Percentiles rank a stretch among this genome's conserved stretches.
Evolutionary conservation across 805 yeast genomes (phyloP).

Genomic region (Candida sakaeoensis): DNA sequence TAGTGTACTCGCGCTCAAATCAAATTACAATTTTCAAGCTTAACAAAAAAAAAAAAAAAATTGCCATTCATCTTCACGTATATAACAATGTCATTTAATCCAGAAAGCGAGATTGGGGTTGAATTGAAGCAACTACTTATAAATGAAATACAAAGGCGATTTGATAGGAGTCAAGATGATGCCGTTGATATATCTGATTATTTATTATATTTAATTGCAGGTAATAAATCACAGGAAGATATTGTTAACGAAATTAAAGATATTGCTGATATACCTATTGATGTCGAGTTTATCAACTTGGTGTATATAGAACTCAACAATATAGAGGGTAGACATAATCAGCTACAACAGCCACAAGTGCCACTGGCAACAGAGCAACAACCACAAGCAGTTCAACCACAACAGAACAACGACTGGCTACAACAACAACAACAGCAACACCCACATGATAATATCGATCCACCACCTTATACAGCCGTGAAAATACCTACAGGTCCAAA

Average conservation of each 20-base stretch:
- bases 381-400: slow-evolving; percentile 9
- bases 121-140: slow-evolving; percentile 32
- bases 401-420: slow-evolving; percentile 10
- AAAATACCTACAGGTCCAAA: slow-evolving; percentile 10
- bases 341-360: slow-evolving; percentile 5
- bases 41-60: slow-evolving; percentile 1
- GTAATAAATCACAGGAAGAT: slow-evolving; percentile 58
- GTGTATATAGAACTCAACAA: slow-evolving; percentile 56
- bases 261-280: slow-evolving; percentile 59
- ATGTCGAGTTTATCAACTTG: slow-evolving; percentile 51
- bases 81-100: slow-evolving; percentile 27
- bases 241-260: slow-evolving; percentile 58
- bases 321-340: slow-evolving; percentile 17
- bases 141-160: slow-evolving; percentile 33
- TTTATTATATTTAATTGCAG: slow-evolving; percentile 65
- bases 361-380: slow-evolving; percentile 9
- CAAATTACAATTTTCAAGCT: not conserved
- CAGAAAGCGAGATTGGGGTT: slow-evolving; percentile 37
- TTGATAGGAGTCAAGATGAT: slow-evolving; percentile 31
- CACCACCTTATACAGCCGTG: not conserved
- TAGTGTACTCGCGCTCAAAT: not conserved
- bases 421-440: slow-evolving; percentile 6
- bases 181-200: slow-evolving; percentile 67
- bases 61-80: not conserved
- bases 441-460: not conserved